A percentile compares a stretch with the other conserved stretches of the same genome.
phyloP scores from a whole-genome alignment of 2,329 filamentous ascomycete species.

The Coniochaeta pulveracea region DNA sequence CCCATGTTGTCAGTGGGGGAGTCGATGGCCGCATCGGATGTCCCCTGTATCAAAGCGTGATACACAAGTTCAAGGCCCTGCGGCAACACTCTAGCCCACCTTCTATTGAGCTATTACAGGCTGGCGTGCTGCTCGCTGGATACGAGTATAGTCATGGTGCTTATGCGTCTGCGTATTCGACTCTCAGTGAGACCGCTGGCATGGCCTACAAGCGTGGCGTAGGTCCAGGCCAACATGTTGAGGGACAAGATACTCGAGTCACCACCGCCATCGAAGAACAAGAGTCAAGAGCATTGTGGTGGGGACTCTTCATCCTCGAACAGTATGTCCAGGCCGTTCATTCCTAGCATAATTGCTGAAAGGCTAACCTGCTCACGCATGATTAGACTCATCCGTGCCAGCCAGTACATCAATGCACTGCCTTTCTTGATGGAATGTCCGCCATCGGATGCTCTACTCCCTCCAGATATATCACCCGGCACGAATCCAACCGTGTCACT shows the following conservation, averaged over 20 bases:
- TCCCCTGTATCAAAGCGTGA: background rate
- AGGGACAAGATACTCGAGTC: background rate
- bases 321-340: background rate
- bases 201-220: background rate
- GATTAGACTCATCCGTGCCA: background rate
- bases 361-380: too few relatives aligned
- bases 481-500: background rate
- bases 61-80: background rate
- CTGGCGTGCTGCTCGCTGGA: background rate
- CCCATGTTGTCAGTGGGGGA: too few relatives aligned
- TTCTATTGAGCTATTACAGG: background rate
- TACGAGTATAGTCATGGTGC: background rate
- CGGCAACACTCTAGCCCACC: background rate
- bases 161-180: background rate
- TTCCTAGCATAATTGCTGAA: too few relatives aligned
- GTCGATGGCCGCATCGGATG: too few relatives aligned
- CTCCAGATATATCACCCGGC: background rate
- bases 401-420: background rate
- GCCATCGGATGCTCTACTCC: background rate
- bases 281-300: background rate
- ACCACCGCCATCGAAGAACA: background rate
- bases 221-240: background rate
- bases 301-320: background rate
- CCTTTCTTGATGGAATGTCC: background rate
- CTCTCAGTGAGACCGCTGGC: background rate